Percentiles rank a stretch among this genome's conserved stretches.
Evolutionary conservation across 345 rosid genomes (phyloP).

Genomic region (Melaleuca quinquenervia): DNA sequence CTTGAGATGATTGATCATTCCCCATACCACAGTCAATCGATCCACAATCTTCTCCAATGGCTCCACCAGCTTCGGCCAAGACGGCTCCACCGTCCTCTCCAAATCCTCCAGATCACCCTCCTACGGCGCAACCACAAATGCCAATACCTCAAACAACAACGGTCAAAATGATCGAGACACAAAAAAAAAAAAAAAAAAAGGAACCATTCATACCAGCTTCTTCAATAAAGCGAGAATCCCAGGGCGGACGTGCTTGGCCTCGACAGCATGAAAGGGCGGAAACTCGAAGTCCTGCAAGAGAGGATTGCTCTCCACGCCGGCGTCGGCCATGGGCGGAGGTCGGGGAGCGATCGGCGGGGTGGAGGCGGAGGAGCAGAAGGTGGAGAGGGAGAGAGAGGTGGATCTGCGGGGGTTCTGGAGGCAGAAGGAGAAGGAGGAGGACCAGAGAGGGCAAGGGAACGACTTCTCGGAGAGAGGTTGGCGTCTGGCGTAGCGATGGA

Average conservation of each 20-base stretch:
- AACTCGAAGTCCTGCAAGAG: slow-evolving; percentile 60
- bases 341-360: background rate
- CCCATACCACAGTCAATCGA: slow-evolving; percentile 63
- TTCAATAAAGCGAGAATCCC: slow-evolving; percentile 62
- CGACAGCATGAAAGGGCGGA: slow-evolving; percentile 64
- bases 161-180: background rate
- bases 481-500: background rate
- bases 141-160: background rate
- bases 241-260: slow-evolving; percentile 64
- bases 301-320: slow-evolving; percentile 38
- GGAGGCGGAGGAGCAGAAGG: background rate
- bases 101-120: slow-evolving; percentile 65
- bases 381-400: background rate
- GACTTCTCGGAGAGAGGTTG: background rate
- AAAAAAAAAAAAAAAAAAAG: background rate
- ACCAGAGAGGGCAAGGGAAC: slow-evolving; percentile 10
- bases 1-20: slow-evolving; percentile 71
- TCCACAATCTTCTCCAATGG: slow-evolving; percentile 85
- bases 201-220: slow-evolving; percentile 37
- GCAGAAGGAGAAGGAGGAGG: slow-evolving; percentile 13
- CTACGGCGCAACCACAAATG: slow-evolving; percentile 10
- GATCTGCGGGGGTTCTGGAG: background rate
- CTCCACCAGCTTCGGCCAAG: slow-evolving; percentile 88
- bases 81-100: slow-evolving; percentile 59
- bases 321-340: slow-evolving; percentile 17